phyloP scores from a whole-genome alignment of 805 yeast species.

The Cyberlindnera veronae region DNA sequence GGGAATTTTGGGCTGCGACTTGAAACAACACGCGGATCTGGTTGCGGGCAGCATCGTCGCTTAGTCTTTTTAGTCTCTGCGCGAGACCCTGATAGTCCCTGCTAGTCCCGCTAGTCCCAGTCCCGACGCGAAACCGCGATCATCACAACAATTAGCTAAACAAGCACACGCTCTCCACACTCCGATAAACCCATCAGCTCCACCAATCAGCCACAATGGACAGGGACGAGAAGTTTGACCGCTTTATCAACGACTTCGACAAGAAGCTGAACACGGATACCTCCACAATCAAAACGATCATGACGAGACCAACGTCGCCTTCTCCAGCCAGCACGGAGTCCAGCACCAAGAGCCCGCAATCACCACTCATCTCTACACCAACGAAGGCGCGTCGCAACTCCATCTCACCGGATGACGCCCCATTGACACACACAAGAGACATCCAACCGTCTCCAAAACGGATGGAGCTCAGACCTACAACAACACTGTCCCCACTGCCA shows the following conservation, averaged over 20 bases:
- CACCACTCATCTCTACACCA: constrained; percentile 26
- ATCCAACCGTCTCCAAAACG: constrained; percentile 7
- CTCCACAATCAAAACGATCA: constrained; percentile 28
- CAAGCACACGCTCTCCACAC: neutral
- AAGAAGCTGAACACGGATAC: constrained; percentile 33
- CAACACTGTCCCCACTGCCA: no score
- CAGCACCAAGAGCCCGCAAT: constrained; percentile 6
- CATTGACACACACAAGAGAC: constrained; percentile 4
- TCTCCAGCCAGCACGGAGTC: neutral
- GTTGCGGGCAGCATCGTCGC: no score
- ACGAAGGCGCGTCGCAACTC: constrained; percentile 26
- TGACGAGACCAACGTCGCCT: constrained; percentile 8
- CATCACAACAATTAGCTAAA: neutral
- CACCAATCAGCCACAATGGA: constrained; percentile 5
- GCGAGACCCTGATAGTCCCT: no score
- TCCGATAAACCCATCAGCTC: neutral
- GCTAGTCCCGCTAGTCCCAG: no score
- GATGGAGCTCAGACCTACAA: constrained; percentile 4
- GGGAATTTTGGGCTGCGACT: no score
- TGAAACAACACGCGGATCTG: no score
- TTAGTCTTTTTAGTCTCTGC: no score
- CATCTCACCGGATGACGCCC: constrained; percentile 23
- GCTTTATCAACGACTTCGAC: constrained; percentile 35
- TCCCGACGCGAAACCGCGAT: neutral
- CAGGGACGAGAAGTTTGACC: constrained; percentile 31